A percentile compares a stretch with the other conserved stretches of the same genome.
Evolutionary conservation across 768 basidiomycete genomes (phyloP).

Genomic region (Crepidotus variabilis): DNA sequence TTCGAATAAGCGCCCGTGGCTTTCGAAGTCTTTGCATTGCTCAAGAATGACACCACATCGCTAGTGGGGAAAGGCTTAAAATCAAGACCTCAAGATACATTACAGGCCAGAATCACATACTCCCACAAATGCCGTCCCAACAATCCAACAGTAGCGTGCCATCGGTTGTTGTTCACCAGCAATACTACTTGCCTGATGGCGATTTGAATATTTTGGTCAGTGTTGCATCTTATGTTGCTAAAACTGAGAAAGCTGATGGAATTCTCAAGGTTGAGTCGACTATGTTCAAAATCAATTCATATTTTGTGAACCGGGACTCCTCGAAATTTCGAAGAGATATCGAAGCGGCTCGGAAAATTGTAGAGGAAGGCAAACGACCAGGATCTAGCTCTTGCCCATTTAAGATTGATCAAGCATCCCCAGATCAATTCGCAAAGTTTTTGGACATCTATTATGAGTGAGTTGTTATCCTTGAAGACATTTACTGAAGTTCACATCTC

Average conservation of each 20-base stretch:
- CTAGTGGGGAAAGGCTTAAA: too few relatives aligned
- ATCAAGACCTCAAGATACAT: too few relatives aligned
- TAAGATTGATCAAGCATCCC: neutral
- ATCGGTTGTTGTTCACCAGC: neutral
- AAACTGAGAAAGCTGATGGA: neutral
- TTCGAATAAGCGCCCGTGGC: too few relatives aligned
- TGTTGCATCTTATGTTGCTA: too few relatives aligned
- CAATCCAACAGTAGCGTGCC: too few relatives aligned
- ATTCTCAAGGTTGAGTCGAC: neutral
- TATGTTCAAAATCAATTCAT: neutral
- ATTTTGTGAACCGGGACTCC: neutral
- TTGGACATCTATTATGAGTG: neutral
- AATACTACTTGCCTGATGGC: neutral
- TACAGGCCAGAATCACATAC: too few relatives aligned
- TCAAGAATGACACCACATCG: too few relatives aligned
- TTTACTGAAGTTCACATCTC: neutral
- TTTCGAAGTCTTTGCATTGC: too few relatives aligned
- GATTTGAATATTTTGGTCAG: neutral
- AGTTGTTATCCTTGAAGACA: neutral
- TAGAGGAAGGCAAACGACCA: neutral
- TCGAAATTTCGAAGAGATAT: neutral
- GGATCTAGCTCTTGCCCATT: neutral
- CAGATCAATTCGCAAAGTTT: neutral
- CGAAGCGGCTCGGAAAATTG: neutral
- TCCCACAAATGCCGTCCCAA: too few relatives aligned